A percentile compares a stretch with the other conserved stretches of the same genome.
Evolutionary conservation across 495 filamentous ascomycete genomes (phyloP).

Genomic region (Lophiotrema nucula): DNA sequence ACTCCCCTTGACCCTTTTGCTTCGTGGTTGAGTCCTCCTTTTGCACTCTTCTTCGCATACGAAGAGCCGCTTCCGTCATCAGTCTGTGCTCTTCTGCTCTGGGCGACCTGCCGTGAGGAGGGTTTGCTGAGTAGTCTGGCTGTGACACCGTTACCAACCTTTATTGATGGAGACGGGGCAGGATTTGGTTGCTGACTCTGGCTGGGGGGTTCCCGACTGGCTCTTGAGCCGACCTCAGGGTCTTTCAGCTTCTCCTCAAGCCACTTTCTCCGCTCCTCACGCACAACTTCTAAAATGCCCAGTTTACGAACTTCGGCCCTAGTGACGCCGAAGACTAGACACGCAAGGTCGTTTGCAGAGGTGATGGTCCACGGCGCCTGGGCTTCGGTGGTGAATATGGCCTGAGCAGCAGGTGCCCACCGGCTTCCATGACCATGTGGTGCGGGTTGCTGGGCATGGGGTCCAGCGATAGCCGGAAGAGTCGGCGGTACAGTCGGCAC

Average conservation of each 20-base stretch:
- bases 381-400: constrained; percentile 91
- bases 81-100: constrained; percentile 61
- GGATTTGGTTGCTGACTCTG: constrained; percentile 48
- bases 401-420: constrained; percentile 88
- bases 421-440: constrained; percentile 74
- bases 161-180: constrained; percentile 52
- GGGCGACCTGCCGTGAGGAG: constrained; percentile 63
- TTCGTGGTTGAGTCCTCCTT: constrained; percentile 49
- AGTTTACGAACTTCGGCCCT: constrained; percentile 90
- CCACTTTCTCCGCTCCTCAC: constrained; percentile 83
- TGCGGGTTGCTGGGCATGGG: constrained; percentile 26
- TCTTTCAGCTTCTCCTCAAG: constrained; percentile 79
- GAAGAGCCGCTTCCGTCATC: constrained; percentile 73
- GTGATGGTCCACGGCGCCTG: constrained; percentile 90
- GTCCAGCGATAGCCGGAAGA: constrained; percentile 6
- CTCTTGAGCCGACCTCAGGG: constrained; percentile 48
- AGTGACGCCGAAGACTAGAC: constrained; percentile 92
- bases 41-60: constrained; percentile 45
- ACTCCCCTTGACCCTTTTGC: constrained; percentile 83
- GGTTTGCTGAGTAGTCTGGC: constrained; percentile 85
- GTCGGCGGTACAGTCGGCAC: constrained; percentile 37
- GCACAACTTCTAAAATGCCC: constrained; percentile 92
- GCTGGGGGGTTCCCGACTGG: constrained; percentile 45
- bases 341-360: constrained; percentile 95
- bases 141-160: constrained; percentile 76